A percentile compares a stretch with the other conserved stretches of the same genome.
These are phyloP conservation scores for Pezicula rhizophila DNA, from an alignment of 2,329 filamentous ascomycete genomes.

Conservation along the genomic window DNA sequence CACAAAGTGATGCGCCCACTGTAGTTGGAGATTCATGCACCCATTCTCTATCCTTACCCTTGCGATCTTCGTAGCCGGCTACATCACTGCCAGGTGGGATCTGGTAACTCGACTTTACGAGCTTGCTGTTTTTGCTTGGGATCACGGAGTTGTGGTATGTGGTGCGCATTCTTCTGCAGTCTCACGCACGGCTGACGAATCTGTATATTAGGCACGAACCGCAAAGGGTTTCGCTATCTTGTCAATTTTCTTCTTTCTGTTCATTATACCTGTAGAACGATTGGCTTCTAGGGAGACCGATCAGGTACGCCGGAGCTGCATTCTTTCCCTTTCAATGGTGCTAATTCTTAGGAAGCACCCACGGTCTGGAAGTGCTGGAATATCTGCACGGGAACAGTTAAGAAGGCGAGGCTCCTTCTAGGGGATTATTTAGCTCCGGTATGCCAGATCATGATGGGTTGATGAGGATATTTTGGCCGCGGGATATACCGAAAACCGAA, in stretches of 20 bases:
- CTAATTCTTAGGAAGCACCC: conserved; percentile 60
- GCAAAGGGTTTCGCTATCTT: conserved; percentile 79
- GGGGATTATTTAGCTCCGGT: conserved; percentile 35
- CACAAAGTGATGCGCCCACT: conserved; percentile 22
- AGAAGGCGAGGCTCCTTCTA: conserved; percentile 92
- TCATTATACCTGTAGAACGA: conserved; percentile 78
- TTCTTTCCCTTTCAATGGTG: conserved; percentile 10
- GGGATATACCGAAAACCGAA: conserved; percentile 68
- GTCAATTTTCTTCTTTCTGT: conserved; percentile 75
- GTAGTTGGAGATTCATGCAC: conserved; percentile 63
- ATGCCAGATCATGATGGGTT: conserved; percentile 77
- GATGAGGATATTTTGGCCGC: conserved; percentile 98
- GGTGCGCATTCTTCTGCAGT: conserved; percentile 6
- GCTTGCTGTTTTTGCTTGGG: conserved; percentile 93
- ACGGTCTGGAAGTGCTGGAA: conserved; percentile 67
- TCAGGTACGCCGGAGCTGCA: conserved; percentile 52
- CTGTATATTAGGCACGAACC: conserved; percentile 62
- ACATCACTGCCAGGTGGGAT: conserved; percentile 99
- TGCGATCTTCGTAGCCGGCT: conserved; percentile 98
- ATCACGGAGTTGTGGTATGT: conserved; percentile 92
- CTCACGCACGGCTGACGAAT: conserved; percentile 7
- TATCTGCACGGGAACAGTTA: conserved; percentile 93
- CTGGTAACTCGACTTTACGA: conserved; percentile 95
- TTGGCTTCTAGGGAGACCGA: conserved; percentile 75
- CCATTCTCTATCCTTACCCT: conserved; percentile 93